Percentiles rank a stretch among this genome's conserved stretches.
Conservation (phyloP, 345 rosid genomes). For the Toxicodendron radicans region DNA sequence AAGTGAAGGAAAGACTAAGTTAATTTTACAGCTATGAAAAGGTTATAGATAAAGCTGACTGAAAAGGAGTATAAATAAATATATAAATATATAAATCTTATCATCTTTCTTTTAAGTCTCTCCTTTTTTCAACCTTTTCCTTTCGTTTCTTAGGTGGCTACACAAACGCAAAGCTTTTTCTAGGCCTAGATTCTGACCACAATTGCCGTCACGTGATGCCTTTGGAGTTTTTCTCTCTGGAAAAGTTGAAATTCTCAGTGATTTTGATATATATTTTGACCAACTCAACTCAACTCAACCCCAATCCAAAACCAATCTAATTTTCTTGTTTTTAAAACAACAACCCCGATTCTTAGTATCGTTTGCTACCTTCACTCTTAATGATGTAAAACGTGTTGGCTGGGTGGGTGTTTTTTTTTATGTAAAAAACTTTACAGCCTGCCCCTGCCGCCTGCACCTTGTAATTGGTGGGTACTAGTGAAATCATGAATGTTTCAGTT, state of each 20-base stretch:
- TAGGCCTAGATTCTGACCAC: conserved; percentile 35
- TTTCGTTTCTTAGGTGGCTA: conserved; percentile 18
- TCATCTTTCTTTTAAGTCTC: background rate
- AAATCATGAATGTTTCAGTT: conserved; percentile 3
- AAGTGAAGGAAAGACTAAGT: background rate
- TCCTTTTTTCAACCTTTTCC: background rate
- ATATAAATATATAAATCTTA: background rate
- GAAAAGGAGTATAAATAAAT: background rate
- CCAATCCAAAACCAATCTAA: background rate
- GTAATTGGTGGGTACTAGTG: conserved; percentile 22
- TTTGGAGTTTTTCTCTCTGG: conserved; percentile 39
- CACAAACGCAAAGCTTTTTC: conserved; percentile 20
- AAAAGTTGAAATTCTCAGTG: conserved; percentile 32
- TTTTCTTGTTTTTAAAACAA: background rate
- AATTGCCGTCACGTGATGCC: conserved; percentile 37
- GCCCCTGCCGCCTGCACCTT: background rate
- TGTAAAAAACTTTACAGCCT: conserved; percentile 9
- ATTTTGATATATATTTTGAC: conserved; percentile 33
- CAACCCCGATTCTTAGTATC: too few species aligned
- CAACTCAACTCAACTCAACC: conserved; percentile 6
- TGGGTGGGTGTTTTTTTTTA: conserved; percentile 10
- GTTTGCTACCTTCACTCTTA: too few species aligned
- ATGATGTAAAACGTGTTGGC: conserved; percentile 18
- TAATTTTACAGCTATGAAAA: conserved; percentile 22
- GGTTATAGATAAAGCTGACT: conserved; percentile 7